A percentile compares a stretch with the other conserved stretches of the same genome.
Evolutionary conservation across 192 early-diverging fungal species (phyloP).

Genomic region (Piromyces sp.): DNA sequence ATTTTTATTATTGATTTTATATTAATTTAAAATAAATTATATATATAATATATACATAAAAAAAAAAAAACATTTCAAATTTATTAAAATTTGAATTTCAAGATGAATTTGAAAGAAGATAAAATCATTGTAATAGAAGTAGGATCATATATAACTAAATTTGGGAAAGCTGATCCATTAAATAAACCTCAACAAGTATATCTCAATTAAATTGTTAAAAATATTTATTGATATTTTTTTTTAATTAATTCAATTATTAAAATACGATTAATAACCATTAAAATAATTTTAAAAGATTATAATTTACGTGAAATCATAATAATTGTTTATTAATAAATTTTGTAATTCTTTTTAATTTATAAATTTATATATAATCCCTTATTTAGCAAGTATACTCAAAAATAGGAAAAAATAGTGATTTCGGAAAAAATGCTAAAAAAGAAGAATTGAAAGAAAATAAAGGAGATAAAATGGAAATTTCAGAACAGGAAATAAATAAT

Average conservation of each 20-base stretch:
- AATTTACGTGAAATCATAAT: too few species aligned
- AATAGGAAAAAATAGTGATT: neutral
- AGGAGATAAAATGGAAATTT: neutral
- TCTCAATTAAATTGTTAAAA: too few species aligned
- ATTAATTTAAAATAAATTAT: too few species aligned
- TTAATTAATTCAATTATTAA: too few species aligned
- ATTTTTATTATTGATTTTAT: too few species aligned
- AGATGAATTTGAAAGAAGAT: constrained; percentile 28
- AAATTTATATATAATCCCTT: neutral
- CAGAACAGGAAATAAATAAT: neutral
- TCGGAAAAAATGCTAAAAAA: neutral
- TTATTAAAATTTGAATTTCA: neutral
- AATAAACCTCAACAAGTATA: constrained; percentile 27
- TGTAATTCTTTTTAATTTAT: neutral
- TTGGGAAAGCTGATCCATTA: constrained; percentile 62
- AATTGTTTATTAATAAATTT: neutral
- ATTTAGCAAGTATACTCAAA: neutral
- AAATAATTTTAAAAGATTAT: too few species aligned
- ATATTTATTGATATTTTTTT: too few species aligned
- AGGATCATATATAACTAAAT: constrained; percentile 60
- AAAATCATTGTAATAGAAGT: constrained; percentile 76
- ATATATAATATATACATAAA: too few species aligned
- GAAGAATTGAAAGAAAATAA: neutral
- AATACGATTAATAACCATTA: too few species aligned
- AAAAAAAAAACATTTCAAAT: too few species aligned